Conservation (phyloP, 371 early-diverging fungal genomes). For the Rhizomucor pusillus region DNA sequence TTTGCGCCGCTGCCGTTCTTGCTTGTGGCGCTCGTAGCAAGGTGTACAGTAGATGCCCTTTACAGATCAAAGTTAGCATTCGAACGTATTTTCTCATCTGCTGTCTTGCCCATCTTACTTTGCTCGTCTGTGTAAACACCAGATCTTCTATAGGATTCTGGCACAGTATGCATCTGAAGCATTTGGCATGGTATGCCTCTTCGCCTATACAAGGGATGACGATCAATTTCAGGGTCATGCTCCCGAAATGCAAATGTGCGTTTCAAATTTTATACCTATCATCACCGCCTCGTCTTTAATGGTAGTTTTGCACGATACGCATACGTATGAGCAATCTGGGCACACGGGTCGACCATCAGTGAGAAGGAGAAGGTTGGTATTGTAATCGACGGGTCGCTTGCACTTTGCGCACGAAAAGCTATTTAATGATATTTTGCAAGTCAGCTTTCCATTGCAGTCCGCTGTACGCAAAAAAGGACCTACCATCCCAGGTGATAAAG, state of each 20-base stretch:
- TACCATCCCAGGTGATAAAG: constrained; percentile 83
- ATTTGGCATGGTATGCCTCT: constrained; percentile 81
- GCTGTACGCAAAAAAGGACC: constrained; percentile 2
- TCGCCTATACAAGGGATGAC: constrained; percentile 64
- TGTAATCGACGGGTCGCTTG: constrained; percentile 65
- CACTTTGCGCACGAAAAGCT: constrained; percentile 85
- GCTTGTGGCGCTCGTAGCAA: constrained; percentile 39
- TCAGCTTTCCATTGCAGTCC: neutral
- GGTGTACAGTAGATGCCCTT: constrained; percentile 50
- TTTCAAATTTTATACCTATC: constrained; percentile 58
- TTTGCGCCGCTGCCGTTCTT: constrained; percentile 28
- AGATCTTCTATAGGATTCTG: constrained; percentile 71
- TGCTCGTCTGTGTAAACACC: constrained; percentile 79
- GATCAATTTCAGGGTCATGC: no score
- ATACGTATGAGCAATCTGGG: constrained; percentile 83
- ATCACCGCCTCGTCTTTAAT: constrained; percentile 88
- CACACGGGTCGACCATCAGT: constrained; percentile 84
- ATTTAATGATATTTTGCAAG: neutral
- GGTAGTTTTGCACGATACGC: constrained; percentile 71
- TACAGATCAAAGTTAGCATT: no score
- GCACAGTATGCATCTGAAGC: constrained; percentile 79
- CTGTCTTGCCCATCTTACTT: constrained; percentile 45
- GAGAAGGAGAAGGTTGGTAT: constrained; percentile 71
- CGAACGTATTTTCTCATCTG: no score
- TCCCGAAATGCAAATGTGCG: no score